Evolutionary conservation across 2,329 filamentous ascomycete species (phyloP), one percentile per base, ranked within the genome.

Genomic region (Aureobasidium leucospermi): DNA sequence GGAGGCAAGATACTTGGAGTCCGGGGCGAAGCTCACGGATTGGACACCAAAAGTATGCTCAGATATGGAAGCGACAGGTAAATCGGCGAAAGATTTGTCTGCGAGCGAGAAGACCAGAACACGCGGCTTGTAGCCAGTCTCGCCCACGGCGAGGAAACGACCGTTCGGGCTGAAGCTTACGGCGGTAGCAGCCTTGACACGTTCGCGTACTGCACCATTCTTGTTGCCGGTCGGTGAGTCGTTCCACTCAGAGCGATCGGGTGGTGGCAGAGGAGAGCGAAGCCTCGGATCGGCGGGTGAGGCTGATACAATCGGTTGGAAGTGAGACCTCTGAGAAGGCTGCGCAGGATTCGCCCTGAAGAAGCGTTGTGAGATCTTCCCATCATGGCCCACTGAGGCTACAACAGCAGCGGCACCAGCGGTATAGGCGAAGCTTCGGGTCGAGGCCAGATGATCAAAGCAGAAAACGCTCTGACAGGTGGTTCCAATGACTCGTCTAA

Each of bases 361-460:
- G 77, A 97, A 97, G 61, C 90, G 87, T 71, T 97, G 93, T 1
- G 81, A 82, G 68, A 86, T 74, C 61, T 77, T 73, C 63, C 81
- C 69, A 34, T 88, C 79, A 55, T 85, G 83, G 64, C 90, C 84
- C 56, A 96, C 79, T 65, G 89, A 86, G 7, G 92, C 90, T 16
- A 97, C 84, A 0, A 99, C 90, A n/a, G 90, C 93, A 45, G 93
- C 90, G 9, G 91, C 94, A 59, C 94, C 94, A 8, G 94, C 93
- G 63, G 91, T 92, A 71, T 96, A 94, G 59, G 91, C 91, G 73
- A 97, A 96, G 53, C 80, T 80, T 60, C 77, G 77, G 57, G 82
- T 86, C 11, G 86, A 83, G 42, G 87, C 79, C 62, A 93, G 85
- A 64, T 84, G 86, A 70, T 95, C 91, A 73, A 99, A 96, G 63